A percentile compares a stretch with the other conserved stretches of the same genome.
Conservation (phyloP, 208 protist species). For the Acanthamoeba triangularis region DNA sequence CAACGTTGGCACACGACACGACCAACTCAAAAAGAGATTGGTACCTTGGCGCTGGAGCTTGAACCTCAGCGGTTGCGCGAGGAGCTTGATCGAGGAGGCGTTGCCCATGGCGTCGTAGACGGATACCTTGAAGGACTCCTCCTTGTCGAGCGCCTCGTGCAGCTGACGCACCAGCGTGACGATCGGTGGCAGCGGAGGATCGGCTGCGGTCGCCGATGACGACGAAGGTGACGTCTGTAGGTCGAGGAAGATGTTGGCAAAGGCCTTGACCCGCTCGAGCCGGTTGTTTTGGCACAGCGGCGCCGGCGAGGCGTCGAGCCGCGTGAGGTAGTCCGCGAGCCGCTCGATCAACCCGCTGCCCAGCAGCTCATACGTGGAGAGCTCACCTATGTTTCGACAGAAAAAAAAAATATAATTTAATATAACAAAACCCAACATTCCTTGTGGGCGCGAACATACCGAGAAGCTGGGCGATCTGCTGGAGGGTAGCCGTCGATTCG, state of each 20-base stretch:
- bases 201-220: neutral
- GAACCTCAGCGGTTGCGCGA: slow-evolving; percentile 36
- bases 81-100: slow-evolving; percentile 41
- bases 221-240: neutral
- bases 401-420: neutral
- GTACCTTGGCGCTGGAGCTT: neutral
- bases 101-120: slow-evolving; percentile 27
- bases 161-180: slow-evolving; percentile 58
- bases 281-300: slow-evolving; percentile 19
- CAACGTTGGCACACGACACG: neutral
- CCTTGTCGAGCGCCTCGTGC: slow-evolving; percentile 51
- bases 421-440: neutral
- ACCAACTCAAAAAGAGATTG: neutral
- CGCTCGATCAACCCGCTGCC: slow-evolving; percentile 30
- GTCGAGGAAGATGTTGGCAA: slow-evolving; percentile 46
- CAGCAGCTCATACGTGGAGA: slow-evolving; percentile 27
- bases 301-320: slow-evolving; percentile 16
- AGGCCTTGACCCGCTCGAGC: slow-evolving; percentile 28
- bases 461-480: slow-evolving; percentile 3
- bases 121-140: slow-evolving; percentile 43
- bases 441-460: too few relatives aligned
- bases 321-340: neutral
- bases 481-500: neutral
- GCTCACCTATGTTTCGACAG: neutral
- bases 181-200: slow-evolving; percentile 33